Evolutionary conservation across 805 yeast genomes (phyloP), one percentile per base, ranked within the genome.

Genomic region (Yarrowia phangngaensis): DNA sequence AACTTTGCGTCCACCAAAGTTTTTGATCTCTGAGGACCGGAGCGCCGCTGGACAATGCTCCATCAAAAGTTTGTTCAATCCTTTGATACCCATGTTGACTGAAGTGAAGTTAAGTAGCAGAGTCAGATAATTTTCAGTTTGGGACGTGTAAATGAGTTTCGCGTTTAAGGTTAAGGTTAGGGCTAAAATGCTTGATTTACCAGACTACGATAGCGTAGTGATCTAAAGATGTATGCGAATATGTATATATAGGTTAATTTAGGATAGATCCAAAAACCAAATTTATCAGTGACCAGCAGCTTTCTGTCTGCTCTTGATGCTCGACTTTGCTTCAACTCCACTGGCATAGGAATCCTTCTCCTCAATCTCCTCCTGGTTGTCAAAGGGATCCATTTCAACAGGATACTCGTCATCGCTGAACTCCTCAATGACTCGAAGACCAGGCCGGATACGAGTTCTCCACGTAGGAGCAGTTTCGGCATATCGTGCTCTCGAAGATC

Each of bases 1-100:
- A n/a, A 92, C 95, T 69, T 92, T 92, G 34, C 97, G 72, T 1
- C 98, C 98, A 60, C 85, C 83, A 36, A 88, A 76, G 12, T 84
- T 73, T 66, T 90, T 90, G 70, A 90, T 82, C 56, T 87, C 95
- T 51, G 78, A 75, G 50, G 79, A 78, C 54, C 78, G 77, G 55
- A 86, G 78, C 1, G 97, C 88, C 12, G 68, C 65, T 0, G 97
- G 95, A 1, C 95, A 95, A 63, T 90, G 82, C 61, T 92, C 98
- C 32, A 87, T 76, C 23, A 92, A 78, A 34, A 94, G 74, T 52
- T 87, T 87, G 60, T 83, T 88, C 34, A 92, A 74, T 9, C 98
- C 96, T 76, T 32, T 34, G 27, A 29, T 41, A 14, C 35, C 35
- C 48, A 29, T 29, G 12, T 9, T 29, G 7, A 8, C 17, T n/a